Evolutionary conservation across 768 basidiomycete genomes (phyloP).

Genomic region (Suillus subalutaceus): DNA sequence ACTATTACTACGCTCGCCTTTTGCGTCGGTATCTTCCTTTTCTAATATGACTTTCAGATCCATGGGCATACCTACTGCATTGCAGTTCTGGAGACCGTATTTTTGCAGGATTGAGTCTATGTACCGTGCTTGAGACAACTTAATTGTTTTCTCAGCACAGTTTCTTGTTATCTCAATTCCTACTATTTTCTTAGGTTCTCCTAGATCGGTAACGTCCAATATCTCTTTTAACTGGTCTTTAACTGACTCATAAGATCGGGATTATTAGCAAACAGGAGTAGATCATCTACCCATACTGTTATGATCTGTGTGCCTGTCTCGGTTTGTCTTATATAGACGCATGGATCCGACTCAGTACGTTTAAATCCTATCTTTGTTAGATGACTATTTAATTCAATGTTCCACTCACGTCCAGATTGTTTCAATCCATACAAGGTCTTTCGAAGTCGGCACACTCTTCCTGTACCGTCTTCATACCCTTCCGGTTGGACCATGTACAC

Average conservation of each 20-base stretch:
- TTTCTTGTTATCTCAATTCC: slow-evolving; percentile 27
- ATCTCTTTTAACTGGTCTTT: slow-evolving; percentile 15
- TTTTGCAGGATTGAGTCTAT: slow-evolving; percentile 9
- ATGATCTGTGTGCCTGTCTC: slow-evolving; percentile 19
- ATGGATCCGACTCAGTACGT: slow-evolving; percentile 20
- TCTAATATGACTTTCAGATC: background rate
- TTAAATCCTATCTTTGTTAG: slow-evolving; percentile 26
- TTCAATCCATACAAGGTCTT: slow-evolving; percentile 34
- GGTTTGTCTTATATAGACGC: slow-evolving; percentile 9
- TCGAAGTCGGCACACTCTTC: slow-evolving; percentile 21
- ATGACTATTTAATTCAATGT: slow-evolving; percentile 24
- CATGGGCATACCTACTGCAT: slow-evolving; percentile 10
- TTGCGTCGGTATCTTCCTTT: background rate
- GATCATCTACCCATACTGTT: slow-evolving; percentile 35
- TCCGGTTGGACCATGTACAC: slow-evolving; percentile 36
- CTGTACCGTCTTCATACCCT: slow-evolving; percentile 22
- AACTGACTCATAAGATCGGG: background rate
- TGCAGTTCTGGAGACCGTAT: background rate
- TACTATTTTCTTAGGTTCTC: slow-evolving; percentile 25
- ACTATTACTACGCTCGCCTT: background rate
- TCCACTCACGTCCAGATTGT: slow-evolving; percentile 34
- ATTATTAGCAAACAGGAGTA: slow-evolving; percentile 21
- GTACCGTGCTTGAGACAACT: slow-evolving; percentile 3
- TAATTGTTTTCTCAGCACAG: no score
- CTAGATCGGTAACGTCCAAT: slow-evolving; percentile 26